Conservation (phyloP, 2,329 filamentous ascomycete species). For the Sporothrix protearum region DNA sequence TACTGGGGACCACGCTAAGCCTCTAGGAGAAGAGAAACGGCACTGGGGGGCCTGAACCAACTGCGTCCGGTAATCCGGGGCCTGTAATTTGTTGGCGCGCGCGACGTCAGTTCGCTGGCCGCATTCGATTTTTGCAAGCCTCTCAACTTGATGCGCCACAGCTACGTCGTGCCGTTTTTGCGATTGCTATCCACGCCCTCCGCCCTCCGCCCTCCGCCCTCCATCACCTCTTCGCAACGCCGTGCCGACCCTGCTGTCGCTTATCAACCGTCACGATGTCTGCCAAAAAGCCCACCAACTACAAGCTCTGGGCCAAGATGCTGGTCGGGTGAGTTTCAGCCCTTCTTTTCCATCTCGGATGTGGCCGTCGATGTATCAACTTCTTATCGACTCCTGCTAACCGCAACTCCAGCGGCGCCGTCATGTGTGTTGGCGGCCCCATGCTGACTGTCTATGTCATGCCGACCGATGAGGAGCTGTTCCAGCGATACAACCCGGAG, state of each 20-base stretch:
- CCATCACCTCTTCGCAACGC: neutral
- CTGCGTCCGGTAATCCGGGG: conserved; percentile 3
- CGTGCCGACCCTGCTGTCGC: neutral
- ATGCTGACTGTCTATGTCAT: conserved; percentile 74
- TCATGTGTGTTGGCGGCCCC: conserved; percentile 77
- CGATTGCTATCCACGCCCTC: neutral
- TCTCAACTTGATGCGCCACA: neutral
- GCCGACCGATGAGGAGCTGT: conserved; percentile 88
- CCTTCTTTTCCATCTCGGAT: neutral
- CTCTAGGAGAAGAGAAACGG: no score
- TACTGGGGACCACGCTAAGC: conserved; percentile 6
- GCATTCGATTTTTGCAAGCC: conserved; percentile 12
- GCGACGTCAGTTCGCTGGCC: neutral
- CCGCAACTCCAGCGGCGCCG: conserved; percentile 55
- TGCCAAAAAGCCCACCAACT: conserved; percentile 47
- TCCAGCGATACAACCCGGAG: conserved; percentile 89
- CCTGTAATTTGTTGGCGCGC: neutral
- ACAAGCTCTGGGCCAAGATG: conserved; percentile 66
- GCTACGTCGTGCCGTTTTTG: neutral
- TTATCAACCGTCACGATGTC: conserved; percentile 13
- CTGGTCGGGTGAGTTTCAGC: conserved; percentile 55
- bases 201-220: neutral
- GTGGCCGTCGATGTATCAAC: neutral
- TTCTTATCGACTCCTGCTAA: neutral
- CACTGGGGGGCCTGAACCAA: neutral